These are phyloP conservation scores for Tetracentron sinense DNA, from an alignment of 164 flowering plant genomes.

Conservation along the genomic window DNA sequence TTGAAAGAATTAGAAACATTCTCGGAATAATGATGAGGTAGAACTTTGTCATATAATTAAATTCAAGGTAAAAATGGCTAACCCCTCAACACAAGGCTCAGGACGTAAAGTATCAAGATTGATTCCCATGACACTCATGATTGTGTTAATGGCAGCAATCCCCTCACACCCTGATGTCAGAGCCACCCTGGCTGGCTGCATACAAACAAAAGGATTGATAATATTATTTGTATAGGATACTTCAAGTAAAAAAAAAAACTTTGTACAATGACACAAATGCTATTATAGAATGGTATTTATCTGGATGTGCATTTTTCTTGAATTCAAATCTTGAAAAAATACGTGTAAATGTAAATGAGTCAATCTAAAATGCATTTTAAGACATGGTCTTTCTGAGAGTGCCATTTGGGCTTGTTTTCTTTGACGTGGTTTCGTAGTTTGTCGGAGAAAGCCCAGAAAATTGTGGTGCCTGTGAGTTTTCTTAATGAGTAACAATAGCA, in stretches of 20 bases:
- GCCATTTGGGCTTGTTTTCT: too few species aligned
- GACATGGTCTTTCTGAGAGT: too few species aligned
- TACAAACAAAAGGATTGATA: conserved; percentile 12
- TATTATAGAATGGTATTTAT: too few species aligned
- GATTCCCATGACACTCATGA: conserved; percentile 99
- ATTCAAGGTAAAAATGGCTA: conserved; percentile 20
- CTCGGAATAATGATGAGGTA: too few species aligned
- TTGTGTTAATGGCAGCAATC: conserved; percentile 90
- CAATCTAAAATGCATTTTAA: too few species aligned
- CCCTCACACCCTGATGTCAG: conserved; percentile 86
- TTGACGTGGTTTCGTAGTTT: too few species aligned
- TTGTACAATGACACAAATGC: background rate
- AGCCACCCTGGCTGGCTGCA: conserved; percentile 93
- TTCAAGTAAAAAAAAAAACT: background rate
- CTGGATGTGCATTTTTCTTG: background rate
- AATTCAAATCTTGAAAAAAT: background rate
- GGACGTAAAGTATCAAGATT: conserved; percentile 82
- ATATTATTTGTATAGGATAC: background rate
- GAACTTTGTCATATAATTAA: too few species aligned
- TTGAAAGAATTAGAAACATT: background rate
- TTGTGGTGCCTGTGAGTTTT: too few species aligned
- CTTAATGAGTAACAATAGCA: too few species aligned
- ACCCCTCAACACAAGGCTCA: conserved; percentile 99
- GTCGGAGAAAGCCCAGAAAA: too few species aligned
- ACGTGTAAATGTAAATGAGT: too few species aligned